Evolutionary conservation across 768 basidiomycete genomes (phyloP).

Genomic region (Amanita muscaria): DNA sequence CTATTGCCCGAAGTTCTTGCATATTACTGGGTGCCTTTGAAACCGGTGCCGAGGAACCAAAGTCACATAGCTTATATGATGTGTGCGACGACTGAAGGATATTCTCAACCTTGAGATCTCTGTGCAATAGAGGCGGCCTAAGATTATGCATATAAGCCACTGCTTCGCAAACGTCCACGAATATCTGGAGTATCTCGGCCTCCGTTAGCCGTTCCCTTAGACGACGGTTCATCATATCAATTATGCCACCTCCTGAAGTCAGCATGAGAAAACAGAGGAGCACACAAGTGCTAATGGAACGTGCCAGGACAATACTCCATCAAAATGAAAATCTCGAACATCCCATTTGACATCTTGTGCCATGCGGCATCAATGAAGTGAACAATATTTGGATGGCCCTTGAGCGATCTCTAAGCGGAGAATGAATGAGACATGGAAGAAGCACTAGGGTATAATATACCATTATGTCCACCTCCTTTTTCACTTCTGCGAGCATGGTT

Average conservation of each 20-base stretch:
- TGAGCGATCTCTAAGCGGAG: slow-evolving; percentile 64
- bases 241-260: slow-evolving; percentile 83
- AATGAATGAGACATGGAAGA: slow-evolving; percentile 18
- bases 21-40: slow-evolving; percentile 66
- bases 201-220: slow-evolving; percentile 92
- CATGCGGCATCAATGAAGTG: slow-evolving; percentile 94
- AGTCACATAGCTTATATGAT: slow-evolving; percentile 94
- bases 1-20: slow-evolving; percentile 79
- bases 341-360: slow-evolving; percentile 73
- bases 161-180: slow-evolving; percentile 95
- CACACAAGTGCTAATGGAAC: slow-evolving; percentile 13
- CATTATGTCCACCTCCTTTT: slow-evolving; percentile 99
- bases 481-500: slow-evolving; percentile 83
- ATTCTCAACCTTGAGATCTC: slow-evolving; percentile 98
- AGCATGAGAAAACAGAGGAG: slow-evolving; percentile 9
- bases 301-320: slow-evolving; percentile 96
- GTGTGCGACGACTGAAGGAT: slow-evolving; percentile 83
- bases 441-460: slow-evolving; percentile 38
- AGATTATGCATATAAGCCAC: slow-evolving; percentile 95
- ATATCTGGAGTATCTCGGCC: slow-evolving; percentile 94
- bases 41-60: slow-evolving; percentile 85
- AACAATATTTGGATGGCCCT: slow-evolving; percentile 92
- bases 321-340: slow-evolving; percentile 94
- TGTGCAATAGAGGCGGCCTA: slow-evolving; percentile 83
- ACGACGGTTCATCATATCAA: slow-evolving; percentile 99